phyloP scores from a whole-genome alignment of 148 eudicot genomes.

The Limonium bicolor region DNA sequence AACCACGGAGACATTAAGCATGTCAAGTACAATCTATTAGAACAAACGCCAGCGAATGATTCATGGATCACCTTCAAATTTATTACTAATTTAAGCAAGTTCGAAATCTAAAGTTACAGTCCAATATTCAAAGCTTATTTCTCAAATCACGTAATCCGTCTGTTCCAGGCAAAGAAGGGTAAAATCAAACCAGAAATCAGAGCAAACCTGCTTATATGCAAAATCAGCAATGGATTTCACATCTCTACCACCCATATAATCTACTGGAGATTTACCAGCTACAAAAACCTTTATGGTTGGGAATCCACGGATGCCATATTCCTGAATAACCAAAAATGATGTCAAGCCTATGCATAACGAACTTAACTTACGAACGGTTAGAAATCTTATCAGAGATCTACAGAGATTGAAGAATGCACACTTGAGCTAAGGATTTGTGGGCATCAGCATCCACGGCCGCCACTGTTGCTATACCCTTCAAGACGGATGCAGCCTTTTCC shows the following conservation, averaged over 20 bases:
- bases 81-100: too few species aligned
- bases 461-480: slow-evolving; percentile 90
- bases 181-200: not conserved
- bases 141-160: too few species aligned
- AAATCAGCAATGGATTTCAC: slow-evolving; percentile 74
- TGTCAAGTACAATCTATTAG: not conserved
- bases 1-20: not conserved
- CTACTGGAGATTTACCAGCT: slow-evolving; percentile 77
- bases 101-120: too few species aligned
- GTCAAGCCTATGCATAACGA: slow-evolving; percentile 3
- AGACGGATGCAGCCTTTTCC: slow-evolving; percentile 76
- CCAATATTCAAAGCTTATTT: too few species aligned
- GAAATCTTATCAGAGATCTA: not conserved
- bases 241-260: slow-evolving; percentile 88
- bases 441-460: slow-evolving; percentile 99
- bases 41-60: too few species aligned
- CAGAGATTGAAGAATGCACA: slow-evolving; percentile 3
- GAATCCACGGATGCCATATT: slow-evolving; percentile 85
- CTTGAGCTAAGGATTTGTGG: slow-evolving; percentile 88
- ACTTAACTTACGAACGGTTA: not conserved
- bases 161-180: too few species aligned
- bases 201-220: slow-evolving; percentile 60
- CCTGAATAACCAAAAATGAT: slow-evolving; percentile 25
- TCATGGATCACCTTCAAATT: too few species aligned
- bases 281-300: slow-evolving; percentile 92